phyloP scores from a whole-genome alignment of 441 rosid genomes.

The Erysimum cheiri region DNA sequence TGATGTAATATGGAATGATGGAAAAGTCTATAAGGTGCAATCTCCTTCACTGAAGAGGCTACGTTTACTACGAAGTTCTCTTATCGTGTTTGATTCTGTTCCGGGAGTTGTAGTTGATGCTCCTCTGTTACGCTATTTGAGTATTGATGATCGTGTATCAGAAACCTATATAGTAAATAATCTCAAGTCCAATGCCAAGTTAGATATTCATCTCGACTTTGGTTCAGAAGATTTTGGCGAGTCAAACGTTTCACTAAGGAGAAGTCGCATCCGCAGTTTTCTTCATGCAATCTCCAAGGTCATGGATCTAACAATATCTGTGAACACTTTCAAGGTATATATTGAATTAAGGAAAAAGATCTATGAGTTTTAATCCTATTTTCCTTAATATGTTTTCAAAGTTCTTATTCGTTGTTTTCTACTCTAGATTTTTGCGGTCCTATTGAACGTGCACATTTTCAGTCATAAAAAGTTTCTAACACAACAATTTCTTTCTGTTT shows the following conservation, averaged over 20 bases:
- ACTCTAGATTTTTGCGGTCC: too few relatives aligned
- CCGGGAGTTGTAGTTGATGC: not conserved
- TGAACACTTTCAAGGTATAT: slow-evolving; percentile 5
- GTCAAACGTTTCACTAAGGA: too few relatives aligned
- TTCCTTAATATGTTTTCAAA: too few relatives aligned
- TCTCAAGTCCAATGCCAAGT: not conserved
- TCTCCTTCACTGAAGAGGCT: not conserved
- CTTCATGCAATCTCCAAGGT: not conserved
- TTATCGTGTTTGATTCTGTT: not conserved
- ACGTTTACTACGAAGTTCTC: not conserved
- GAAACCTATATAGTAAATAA: not conserved
- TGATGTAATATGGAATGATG: not conserved
- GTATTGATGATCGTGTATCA: not conserved
- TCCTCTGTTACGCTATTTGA: not conserved
- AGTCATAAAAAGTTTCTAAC: not conserved
- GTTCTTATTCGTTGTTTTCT: too few relatives aligned
- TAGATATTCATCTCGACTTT: not conserved
- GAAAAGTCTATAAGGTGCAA: not conserved
- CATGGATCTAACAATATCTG: not conserved
- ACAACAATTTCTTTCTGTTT: not conserved
- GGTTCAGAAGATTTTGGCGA: too few relatives aligned
- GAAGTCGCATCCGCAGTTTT: not conserved
- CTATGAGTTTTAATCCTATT: too few relatives aligned
- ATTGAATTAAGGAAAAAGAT: not conserved
- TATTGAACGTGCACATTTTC: not conserved